phyloP scores from a whole-genome alignment of 768 basidiomycete genomes.

The Hemileccinum impolitum region DNA sequence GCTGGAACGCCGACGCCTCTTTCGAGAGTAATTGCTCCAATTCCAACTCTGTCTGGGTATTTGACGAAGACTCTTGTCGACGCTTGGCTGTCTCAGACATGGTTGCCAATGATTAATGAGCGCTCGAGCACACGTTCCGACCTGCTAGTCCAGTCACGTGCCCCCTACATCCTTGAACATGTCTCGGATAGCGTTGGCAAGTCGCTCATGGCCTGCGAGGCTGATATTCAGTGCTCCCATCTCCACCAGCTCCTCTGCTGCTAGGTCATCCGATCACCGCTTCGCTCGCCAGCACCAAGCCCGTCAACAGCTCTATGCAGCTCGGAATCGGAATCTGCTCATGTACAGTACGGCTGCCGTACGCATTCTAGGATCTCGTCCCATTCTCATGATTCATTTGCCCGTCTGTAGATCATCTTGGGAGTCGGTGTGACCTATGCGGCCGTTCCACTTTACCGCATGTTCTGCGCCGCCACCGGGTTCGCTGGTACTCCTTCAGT shows the following conservation, averaged over 20 bases:
- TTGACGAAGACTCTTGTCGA: conserved; percentile 9
- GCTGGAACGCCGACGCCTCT: conserved; percentile 81
- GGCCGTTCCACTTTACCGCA: conserved; percentile 94
- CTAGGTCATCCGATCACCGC: background rate
- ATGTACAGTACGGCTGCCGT: conserved; percentile 87
- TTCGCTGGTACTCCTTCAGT: conserved; percentile 94
- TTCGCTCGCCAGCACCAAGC: conserved; percentile 27
- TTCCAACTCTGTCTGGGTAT: conserved; percentile 42
- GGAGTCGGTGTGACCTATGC: conserved; percentile 91
- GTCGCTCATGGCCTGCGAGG: background rate
- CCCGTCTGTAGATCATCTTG: conserved; percentile 57
- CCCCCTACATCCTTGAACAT: no score
- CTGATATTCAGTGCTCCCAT: no score
- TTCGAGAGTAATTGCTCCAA: conserved; percentile 77
- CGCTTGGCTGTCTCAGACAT: conserved; percentile 27
- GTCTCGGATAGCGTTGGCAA: background rate
- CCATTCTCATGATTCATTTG: conserved; percentile 1
- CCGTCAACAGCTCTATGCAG: conserved; percentile 44
- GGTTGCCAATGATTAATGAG: no score
- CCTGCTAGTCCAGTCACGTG: no score
- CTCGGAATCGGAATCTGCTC: conserved; percentile 68
- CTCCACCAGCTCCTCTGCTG: no score
- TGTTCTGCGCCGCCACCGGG: conserved; percentile 97
- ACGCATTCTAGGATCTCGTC: conserved; percentile 27
- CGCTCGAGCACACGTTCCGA: no score